Base-by-base conservation (phyloP, 2,329 filamentous ascomycete species). In the Lecanoromycetidae sp. region DNA sequence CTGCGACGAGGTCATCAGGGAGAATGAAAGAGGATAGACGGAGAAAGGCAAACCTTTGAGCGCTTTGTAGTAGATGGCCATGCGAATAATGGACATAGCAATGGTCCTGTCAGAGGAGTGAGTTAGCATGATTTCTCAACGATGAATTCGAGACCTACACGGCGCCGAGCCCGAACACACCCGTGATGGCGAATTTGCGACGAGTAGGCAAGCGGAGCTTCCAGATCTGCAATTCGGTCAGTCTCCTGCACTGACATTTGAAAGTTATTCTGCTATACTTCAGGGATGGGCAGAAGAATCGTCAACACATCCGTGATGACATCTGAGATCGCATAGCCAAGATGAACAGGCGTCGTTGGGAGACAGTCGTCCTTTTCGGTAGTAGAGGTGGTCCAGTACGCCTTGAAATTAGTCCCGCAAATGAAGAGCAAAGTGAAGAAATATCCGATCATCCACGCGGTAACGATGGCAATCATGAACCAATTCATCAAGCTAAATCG, bases 141-240 rank as follows among this genome's bases (percentile, higher is more conserved):
- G 19, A 22, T 12, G 15, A 13, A 25, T 37, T 15, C 15, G 26
- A 25, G 22, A 43, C 45, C 17, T 41, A 48, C 45, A 46, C 41
- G 17, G 26, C 39, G 32, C 41, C 46, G 6, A 49, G 46, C 22
- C 22, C 17, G 32, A 49, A 49, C 3, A 49, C 39, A n/a, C 39
- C 46, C 12, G 15, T 44, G 27, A 49, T 29, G 17, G 42, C 42
- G n/a, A 49, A 19, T 19, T 49, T 49, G 4, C 42, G 39, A 23
- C 40, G 22, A 5, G 25, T 38, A 15, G 46, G n/a, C 20, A 49
- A 32, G 29, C 46, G 46, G 15, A 49, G 46, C 10, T 30, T 32
- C 46, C 40, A 49, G 29, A 49, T 45, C 46, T 49, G 27, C 10
- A 37, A 36, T 22, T 39, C n/a, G 2, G 23, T 26, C 25, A 46